Percentiles rank a stretch among this genome's conserved stretches.
phyloP scores from a whole-genome alignment of 805 yeast species.

The Candida parachauliodes region DNA sequence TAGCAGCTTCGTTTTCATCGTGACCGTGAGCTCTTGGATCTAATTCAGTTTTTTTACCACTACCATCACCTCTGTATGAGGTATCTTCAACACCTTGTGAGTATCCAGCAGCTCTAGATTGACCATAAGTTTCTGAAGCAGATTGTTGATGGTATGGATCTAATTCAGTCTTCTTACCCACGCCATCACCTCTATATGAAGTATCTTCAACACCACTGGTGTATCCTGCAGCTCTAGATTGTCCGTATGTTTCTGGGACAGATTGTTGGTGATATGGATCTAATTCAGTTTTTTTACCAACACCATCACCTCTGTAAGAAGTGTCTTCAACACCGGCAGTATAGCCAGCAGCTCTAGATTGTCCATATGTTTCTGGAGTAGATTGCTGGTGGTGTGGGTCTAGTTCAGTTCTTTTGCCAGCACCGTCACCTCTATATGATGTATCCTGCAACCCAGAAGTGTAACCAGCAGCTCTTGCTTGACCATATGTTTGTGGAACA shows the following conservation, averaged over 20 bases:
- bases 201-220: slow-evolving; percentile 3
- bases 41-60: slow-evolving; percentile 4
- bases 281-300: neutral
- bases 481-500: slow-evolving; percentile 4
- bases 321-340: slow-evolving; percentile 4
- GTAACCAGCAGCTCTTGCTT: slow-evolving; percentile 5
- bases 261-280: too few relatives aligned
- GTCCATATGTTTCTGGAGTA: slow-evolving; percentile 3
- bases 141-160: too few relatives aligned
- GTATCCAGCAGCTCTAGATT: slow-evolving; percentile 5
- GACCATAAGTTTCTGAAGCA: slow-evolving; percentile 3
- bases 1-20: slow-evolving; percentile 5
- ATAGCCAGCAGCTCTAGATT: slow-evolving; percentile 4
- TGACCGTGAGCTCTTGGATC: slow-evolving; percentile 5
- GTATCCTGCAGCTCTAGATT: slow-evolving; percentile 4
- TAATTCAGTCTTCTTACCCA: neutral
- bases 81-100: slow-evolving; percentile 4
- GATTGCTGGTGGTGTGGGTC: too few relatives aligned
- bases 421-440: slow-evolving; percentile 6
- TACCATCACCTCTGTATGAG: slow-evolving; percentile 6
- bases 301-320: slow-evolving; percentile 6
- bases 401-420: neutral
- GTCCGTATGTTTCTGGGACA: slow-evolving; percentile 1
- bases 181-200: slow-evolving; percentile 5
- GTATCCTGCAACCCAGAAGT: slow-evolving; percentile 4